Evolutionary conservation across 1,284 basidiomycete species (phyloP).

Genomic region (Athelia psychrophila): DNA sequence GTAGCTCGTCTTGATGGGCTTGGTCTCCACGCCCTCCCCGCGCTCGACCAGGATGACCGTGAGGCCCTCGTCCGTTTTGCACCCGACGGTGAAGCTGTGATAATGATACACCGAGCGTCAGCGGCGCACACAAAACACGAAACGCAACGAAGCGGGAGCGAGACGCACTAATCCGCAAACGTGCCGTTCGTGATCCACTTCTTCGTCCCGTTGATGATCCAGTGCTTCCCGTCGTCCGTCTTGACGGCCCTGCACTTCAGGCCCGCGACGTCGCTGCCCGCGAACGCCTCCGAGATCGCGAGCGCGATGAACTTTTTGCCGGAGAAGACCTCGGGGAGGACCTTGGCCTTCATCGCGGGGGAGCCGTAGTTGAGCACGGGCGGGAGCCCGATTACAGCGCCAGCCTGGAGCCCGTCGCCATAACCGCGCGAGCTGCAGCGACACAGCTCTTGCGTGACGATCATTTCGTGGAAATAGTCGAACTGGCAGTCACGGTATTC

Average conservation of each 20-base stretch:
- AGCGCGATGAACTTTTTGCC: constrained; percentile 53
- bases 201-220: constrained; percentile 60
- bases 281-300: constrained; percentile 73
- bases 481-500: background rate
- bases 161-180: constrained; percentile 32
- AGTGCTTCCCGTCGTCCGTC: constrained; percentile 65
- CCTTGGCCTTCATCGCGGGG: constrained; percentile 52
- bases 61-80: constrained; percentile 62
- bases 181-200: constrained; percentile 82
- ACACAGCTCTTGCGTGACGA: background rate
- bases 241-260: constrained; percentile 64
- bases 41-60: constrained; percentile 79
- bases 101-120: background rate
- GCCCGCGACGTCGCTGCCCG: constrained; percentile 68
- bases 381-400: constrained; percentile 55
- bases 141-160: no score
- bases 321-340: constrained; percentile 62
- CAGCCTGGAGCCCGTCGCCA: constrained; percentile 37
- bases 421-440: background rate
- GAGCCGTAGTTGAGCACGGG: constrained; percentile 62
- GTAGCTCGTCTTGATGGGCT: constrained; percentile 78
- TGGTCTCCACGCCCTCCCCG: constrained; percentile 72
- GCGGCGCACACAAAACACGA: background rate
- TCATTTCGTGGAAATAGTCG: constrained; percentile 2
- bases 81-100: constrained; percentile 56